Conservation (phyloP, 257 asterid genomes). For the Fraxinus anomala region DNA sequence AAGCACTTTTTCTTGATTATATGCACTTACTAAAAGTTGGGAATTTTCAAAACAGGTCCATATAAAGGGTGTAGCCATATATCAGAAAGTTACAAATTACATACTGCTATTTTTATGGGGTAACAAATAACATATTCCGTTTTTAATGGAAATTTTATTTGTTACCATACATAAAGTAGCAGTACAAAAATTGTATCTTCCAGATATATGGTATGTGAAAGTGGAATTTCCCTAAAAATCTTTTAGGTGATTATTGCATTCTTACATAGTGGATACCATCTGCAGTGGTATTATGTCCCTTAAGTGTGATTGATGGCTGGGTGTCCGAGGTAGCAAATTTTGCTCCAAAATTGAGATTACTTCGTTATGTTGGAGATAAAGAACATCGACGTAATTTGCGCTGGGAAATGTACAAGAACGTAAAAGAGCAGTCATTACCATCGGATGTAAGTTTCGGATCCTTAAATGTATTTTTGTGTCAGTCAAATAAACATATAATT, state of each 20-base stretch:
- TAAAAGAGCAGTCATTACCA: constrained; percentile 38
- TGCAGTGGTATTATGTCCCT: constrained; percentile 95
- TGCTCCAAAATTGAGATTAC: constrained; percentile 65
- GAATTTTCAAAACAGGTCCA: neutral
- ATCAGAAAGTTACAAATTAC: neutral
- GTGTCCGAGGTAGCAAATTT: constrained; percentile 74
- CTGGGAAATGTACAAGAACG: constrained; percentile 50
- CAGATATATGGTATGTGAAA: neutral
- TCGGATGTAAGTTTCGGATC: constrained; percentile 43
- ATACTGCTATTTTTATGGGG: neutral
- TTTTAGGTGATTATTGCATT: constrained; percentile 16
- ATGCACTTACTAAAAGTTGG: neutral
- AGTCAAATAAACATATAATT: neutral
- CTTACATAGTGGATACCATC: constrained; percentile 27
- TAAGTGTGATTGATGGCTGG: constrained; percentile 92
- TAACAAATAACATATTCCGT: neutral
- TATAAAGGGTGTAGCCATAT: neutral
- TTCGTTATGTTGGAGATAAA: constrained; percentile 86
- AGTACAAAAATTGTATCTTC: neutral
- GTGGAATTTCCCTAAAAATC: neutral
- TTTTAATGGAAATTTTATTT: neutral
- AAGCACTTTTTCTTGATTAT: constrained; percentile 21
- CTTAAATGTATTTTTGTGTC: neutral
- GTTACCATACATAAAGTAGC: neutral
- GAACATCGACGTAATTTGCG: constrained; percentile 72